phyloP scores from a whole-genome alignment of 2,329 filamentous ascomycete species.

The Stemphylium beticola region DNA sequence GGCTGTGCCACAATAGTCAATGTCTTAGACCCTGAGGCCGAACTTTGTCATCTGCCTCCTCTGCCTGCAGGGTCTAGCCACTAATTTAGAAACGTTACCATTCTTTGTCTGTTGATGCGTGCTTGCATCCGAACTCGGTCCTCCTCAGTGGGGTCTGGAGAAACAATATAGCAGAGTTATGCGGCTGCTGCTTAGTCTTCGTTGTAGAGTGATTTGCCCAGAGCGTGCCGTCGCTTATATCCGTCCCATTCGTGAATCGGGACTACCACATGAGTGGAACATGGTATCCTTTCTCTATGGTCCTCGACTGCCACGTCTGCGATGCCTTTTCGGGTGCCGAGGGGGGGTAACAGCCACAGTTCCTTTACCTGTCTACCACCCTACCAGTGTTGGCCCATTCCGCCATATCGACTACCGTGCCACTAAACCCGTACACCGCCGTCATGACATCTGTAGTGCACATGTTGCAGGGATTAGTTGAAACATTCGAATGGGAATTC shows the following conservation, averaged over 20 bases:
- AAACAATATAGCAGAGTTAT: conserved; percentile 5
- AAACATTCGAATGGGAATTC: conserved; percentile 24
- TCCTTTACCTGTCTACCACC: not conserved
- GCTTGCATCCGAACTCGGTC: conserved; percentile 13
- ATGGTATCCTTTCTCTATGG: not conserved
- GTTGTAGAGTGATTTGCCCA: conserved; percentile 6
- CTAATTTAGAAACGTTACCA: conserved; percentile 21
- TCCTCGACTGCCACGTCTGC: not conserved
- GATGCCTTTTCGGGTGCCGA: not conserved
- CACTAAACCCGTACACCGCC: conserved; percentile 13
- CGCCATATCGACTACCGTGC: conserved; percentile 2
- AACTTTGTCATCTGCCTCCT: conserved; percentile 40
- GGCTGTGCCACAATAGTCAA: conserved; percentile 38
- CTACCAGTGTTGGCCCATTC: not conserved
- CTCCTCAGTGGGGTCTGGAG: conserved; percentile 5
- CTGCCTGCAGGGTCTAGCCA: conserved; percentile 38
- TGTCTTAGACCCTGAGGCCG: conserved; percentile 42
- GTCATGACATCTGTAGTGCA: conserved; percentile 15
- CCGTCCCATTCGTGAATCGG: conserved; percentile 1
- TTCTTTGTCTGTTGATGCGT: conserved; percentile 14
- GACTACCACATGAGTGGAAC: conserved; percentile 3
- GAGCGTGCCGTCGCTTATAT: conserved; percentile 3
- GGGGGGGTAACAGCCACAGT: not conserved
- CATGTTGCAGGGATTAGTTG: conserved; percentile 11
- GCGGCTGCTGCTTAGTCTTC: not conserved